Conservation (phyloP, 805 yeast genomes). For the Brettanomyces nanus region DNA sequence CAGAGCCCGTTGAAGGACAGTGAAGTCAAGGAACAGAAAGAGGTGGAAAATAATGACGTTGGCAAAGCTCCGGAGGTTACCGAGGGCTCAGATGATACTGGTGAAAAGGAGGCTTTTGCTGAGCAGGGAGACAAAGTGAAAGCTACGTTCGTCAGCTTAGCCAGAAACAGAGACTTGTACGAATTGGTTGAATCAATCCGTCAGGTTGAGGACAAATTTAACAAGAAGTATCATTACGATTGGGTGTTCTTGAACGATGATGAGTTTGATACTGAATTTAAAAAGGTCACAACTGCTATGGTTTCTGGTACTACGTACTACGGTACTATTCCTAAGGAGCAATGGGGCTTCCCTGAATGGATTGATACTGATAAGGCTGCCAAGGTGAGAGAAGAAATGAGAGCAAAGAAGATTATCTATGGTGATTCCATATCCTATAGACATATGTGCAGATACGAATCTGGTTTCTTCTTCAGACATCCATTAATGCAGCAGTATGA, state of each 20-base stretch:
- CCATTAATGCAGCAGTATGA: constrained; percentile 67
- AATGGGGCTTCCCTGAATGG: constrained; percentile 84
- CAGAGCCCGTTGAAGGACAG: no score
- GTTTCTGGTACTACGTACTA: constrained; percentile 72
- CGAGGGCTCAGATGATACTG: constrained; percentile 4
- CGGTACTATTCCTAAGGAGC: constrained; percentile 74
- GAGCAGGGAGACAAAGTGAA: constrained; percentile 35
- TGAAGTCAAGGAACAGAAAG: neutral
- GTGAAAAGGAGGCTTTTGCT: neutral
- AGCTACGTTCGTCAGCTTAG: constrained; percentile 77
- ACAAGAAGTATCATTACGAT: constrained; percentile 71
- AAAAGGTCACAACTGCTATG: constrained; percentile 52
- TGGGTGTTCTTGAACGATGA: constrained; percentile 95
- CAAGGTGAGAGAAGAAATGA: constrained; percentile 44
- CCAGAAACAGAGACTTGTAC: constrained; percentile 66
- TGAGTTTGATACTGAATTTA: constrained; percentile 76
- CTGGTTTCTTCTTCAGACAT: constrained; percentile 83
- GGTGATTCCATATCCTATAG: constrained; percentile 65
- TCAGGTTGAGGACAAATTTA: constrained; percentile 85
- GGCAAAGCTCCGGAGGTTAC: constrained; percentile 5
- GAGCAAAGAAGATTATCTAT: constrained; percentile 43
- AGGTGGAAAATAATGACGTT: constrained; percentile 1
- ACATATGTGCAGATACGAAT: constrained; percentile 89
- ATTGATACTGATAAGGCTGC: constrained; percentile 67
- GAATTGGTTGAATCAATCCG: constrained; percentile 57